Evolutionary conservation across 306 rosid species (phyloP).

Genomic region (Dryas alaskensis): DNA sequence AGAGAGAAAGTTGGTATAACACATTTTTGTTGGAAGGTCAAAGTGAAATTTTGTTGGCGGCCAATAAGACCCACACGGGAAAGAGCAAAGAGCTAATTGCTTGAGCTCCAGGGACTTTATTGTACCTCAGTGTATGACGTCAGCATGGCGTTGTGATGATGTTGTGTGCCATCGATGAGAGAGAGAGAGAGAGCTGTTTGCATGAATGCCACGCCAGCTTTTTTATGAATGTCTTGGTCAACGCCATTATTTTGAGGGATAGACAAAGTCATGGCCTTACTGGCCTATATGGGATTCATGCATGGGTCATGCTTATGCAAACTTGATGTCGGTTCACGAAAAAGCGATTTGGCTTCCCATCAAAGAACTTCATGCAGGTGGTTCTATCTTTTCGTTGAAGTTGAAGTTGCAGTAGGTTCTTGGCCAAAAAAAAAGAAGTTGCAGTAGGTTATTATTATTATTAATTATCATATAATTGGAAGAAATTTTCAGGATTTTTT

Average conservation of each 20-base stretch:
- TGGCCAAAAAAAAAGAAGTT: too few species aligned
- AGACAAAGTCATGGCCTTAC: neutral
- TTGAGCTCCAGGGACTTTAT: slow-evolving; percentile 32
- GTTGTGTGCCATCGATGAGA: slow-evolving; percentile 1
- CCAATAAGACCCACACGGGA: slow-evolving; percentile 36
- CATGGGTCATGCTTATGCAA: slow-evolving; percentile 9
- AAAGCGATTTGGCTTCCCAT: neutral
- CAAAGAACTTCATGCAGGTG: neutral
- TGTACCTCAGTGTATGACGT: slow-evolving; percentile 31
- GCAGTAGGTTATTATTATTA: neutral
- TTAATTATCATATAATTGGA: too few species aligned
- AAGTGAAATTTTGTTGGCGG: slow-evolving; percentile 34
- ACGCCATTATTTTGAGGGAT: neutral
- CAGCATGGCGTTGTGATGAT: slow-evolving; percentile 64
- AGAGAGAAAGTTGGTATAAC: neutral
- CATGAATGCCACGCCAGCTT: too few species aligned
- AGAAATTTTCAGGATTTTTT: too few species aligned
- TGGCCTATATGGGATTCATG: neutral
- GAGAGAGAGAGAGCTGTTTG: too few species aligned
- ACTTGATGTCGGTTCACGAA: neutral
- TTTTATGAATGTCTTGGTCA: too few species aligned
- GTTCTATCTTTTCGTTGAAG: neutral
- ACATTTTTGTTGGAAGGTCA: slow-evolving; percentile 36
- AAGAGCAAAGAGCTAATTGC: slow-evolving; percentile 19
- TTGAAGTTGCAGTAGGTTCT: neutral